Percentiles rank a stretch among this genome's conserved stretches.
Conservation (phyloP, 176 grass and related monocot genomes). For the Puccinellia tenuiflora region DNA sequence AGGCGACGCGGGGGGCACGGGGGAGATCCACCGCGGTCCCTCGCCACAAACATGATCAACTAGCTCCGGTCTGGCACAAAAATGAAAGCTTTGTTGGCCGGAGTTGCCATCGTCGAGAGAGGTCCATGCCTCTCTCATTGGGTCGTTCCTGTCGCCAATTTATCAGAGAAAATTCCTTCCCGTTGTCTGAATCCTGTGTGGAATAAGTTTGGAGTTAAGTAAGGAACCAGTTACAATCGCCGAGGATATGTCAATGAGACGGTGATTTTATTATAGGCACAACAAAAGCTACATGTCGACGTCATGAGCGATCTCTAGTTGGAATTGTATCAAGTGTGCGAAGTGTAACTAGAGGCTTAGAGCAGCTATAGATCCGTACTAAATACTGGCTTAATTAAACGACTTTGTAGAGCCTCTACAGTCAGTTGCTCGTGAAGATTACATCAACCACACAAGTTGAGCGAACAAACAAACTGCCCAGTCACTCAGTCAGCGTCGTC, state of each 20-base stretch:
- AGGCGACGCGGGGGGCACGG: no score
- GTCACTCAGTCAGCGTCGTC: slow-evolving; percentile 21
- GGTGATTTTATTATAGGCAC: background rate
- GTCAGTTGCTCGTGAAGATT: background rate
- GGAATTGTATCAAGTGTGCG: background rate
- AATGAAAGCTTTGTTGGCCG: background rate
- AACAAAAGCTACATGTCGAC: background rate
- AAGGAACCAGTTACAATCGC: background rate
- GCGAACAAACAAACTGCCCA: background rate
- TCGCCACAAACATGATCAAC: no score
- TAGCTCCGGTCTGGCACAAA: no score
- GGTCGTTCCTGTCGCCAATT: background rate
- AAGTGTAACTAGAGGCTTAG: no score
- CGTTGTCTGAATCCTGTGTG: background rate
- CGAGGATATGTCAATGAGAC: background rate
- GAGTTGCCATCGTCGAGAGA: background rate
- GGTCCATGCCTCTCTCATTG: background rate
- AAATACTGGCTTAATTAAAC: background rate
- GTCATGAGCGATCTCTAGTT: background rate
- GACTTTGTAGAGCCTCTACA: background rate
- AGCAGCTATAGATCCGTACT: background rate
- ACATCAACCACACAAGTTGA: background rate
- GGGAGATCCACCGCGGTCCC: no score
- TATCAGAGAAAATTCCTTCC: background rate
- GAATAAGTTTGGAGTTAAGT: background rate